These are phyloP conservation scores for Breynia disticha DNA, from an alignment of 441 rosid species.

Conservation along the genomic window DNA sequence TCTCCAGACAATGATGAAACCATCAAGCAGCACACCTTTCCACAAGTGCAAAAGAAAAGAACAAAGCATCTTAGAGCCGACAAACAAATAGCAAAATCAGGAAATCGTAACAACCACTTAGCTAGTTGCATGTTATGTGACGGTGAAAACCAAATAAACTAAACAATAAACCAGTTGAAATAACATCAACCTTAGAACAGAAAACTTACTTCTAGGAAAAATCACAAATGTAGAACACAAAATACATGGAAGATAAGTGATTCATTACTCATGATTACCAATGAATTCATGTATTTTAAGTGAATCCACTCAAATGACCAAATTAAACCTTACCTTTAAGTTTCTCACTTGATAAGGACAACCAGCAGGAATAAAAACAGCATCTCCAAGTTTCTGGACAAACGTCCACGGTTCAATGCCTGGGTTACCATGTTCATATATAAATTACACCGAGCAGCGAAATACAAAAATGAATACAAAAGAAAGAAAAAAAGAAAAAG, in stretches of 20 bases:
- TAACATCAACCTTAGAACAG: no score
- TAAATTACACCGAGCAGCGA: neutral
- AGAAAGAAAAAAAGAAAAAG: neutral
- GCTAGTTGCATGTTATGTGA: no score
- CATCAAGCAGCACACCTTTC: no score
- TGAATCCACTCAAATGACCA: neutral
- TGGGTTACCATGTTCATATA: conserved; percentile 14
- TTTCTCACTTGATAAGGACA: conserved; percentile 97
- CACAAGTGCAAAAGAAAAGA: no score
- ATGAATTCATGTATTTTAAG: neutral
- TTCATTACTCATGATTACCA: neutral
- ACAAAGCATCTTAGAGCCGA: no score
- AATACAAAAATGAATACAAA: neutral
- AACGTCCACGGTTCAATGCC: conserved; percentile 95
- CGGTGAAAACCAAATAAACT: no score
- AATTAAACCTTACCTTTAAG: conserved; percentile 46
- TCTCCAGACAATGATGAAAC: no score
- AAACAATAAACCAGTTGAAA: no score
- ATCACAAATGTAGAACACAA: no score
- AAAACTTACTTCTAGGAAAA: no score
- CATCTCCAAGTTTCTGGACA: conserved; percentile 81
- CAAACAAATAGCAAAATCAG: no score
- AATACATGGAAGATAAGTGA: neutral
- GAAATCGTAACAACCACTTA: no score
- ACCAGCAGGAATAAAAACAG: conserved; percentile 86